Base-by-base conservation (phyloP, 192 early-diverging fungal genomes). In the Entophlyctis luteolus region DNA sequence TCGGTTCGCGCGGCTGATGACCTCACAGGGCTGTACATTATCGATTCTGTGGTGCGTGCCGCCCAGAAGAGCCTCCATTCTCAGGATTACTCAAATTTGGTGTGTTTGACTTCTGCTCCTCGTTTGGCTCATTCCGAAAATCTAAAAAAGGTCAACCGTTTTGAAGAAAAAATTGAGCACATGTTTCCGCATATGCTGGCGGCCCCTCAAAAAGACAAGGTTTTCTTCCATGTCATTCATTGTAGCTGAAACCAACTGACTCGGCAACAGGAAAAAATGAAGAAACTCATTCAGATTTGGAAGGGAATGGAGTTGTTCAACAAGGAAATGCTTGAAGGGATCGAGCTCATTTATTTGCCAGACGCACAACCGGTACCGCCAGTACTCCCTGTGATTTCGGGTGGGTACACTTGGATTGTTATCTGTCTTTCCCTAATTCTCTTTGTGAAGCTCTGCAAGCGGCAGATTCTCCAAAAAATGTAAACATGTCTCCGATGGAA, bases 211-310 rank as follows among this genome's bases (percentile, higher is more conserved):
- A 79, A 80, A 50, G 77, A 82, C 55, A 79, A 74, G 74, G 81
- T 83, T 52, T 35, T 56, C 49, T 10, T 55, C 5, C 49, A 10
- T 0, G 22, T 52, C 28, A 6, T 52, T 0, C 20, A 52, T 52
- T 16, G 49, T 52, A 6, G 49, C 6, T 12, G 42, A 45, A 20
- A 45, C 14, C 14, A 16, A 20, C 49, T 52, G 12, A 8, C 20
- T 52, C 23, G 49, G n/a, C 18, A 20, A 16, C 57, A 83, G 79
- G 80, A 82, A 23, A 77, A 77, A 42, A 81, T 84, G 52, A 81
- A 80, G 46, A 48, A 76, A 32, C 72, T 79, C 22, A 52, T 82
- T 20, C 54, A 65, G 8, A 63, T 84, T 29, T 84, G 82, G 82
- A 82, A 73, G 32, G 68, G 73, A 45, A 55, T 68, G 38, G 55